phyloP scores from a whole-genome alignment of 805 yeast species.

The Saturnispora quitensis region DNA sequence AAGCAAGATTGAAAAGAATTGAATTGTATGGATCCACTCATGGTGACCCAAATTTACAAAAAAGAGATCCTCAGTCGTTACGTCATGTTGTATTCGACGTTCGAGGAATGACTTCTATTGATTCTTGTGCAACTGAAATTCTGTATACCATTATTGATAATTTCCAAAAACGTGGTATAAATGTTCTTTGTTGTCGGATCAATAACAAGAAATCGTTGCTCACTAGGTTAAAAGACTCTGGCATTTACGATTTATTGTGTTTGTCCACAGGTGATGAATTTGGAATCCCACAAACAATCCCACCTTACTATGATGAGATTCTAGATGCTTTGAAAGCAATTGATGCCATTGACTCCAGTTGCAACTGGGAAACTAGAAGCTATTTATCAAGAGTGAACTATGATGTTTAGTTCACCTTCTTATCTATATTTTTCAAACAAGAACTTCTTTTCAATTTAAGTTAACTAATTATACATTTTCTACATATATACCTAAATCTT shows the following conservation, averaged over 20 bases:
- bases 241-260: conserved; percentile 36
- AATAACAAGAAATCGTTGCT: conserved; percentile 40
- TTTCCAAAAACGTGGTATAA: conserved; percentile 46
- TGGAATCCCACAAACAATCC: conserved; percentile 26
- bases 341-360: conserved; percentile 27
- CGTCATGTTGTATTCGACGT: conserved; percentile 64
- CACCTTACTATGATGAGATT: conserved; percentile 42
- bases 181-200: conserved; percentile 54
- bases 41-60: conserved; percentile 55
- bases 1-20: conserved; percentile 54
- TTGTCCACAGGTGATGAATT: conserved; percentile 18
- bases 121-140: conserved; percentile 71
- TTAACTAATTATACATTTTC: background rate
- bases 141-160: conserved; percentile 48
- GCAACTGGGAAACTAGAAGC: conserved; percentile 15
- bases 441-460: background rate
- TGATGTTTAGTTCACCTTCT: conserved; percentile 4
- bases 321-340: conserved; percentile 47
- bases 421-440: background rate
- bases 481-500: background rate
- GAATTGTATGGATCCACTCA: conserved; percentile 70
- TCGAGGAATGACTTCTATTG: conserved; percentile 73
- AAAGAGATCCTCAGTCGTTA: conserved; percentile 30
- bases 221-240: conserved; percentile 43
- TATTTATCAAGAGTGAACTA: conserved; percentile 14